phyloP scores from a whole-genome alignment of 805 yeast species.

The Metschnikowia proteae region DNA sequence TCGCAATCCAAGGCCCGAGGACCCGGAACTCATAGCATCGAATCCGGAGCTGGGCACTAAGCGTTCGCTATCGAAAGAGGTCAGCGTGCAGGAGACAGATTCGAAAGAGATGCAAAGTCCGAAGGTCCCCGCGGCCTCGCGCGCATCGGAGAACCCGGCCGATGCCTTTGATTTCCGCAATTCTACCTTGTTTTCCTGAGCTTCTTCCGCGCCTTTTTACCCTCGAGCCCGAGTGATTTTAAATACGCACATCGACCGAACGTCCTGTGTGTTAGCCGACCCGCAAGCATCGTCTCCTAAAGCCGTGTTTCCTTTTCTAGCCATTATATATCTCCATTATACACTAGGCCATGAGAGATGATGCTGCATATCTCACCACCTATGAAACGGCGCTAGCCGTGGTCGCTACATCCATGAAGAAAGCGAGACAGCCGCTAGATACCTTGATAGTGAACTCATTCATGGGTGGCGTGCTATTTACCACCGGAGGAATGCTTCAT shows the following conservation, averaged over 20 bases:
- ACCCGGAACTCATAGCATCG: neutral
- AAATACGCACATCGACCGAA: neutral
- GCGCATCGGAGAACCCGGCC: neutral
- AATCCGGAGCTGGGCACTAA: neutral
- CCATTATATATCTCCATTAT: neutral
- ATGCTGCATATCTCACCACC: conserved; percentile 57
- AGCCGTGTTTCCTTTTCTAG: neutral
- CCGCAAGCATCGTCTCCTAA: conserved; percentile 1
- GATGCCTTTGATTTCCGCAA: conserved; percentile 10
- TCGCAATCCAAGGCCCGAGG: neutral
- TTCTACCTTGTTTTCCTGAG: conserved; percentile 10
- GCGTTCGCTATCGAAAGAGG: neutral
- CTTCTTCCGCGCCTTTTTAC: conserved; percentile 11
- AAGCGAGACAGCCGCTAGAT: conserved; percentile 61
- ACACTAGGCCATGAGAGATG: conserved; percentile 15
- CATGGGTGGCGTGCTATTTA: conserved; percentile 65
- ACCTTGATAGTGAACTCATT: conserved; percentile 60
- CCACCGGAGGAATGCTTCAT: conserved; percentile 70
- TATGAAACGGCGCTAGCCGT: conserved; percentile 81
- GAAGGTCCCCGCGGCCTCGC: neutral
- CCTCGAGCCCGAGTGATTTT: neutral
- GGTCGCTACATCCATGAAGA: conserved; percentile 83
- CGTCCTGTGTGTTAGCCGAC: neutral
- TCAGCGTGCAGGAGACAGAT: neutral
- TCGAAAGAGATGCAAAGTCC: neutral